Evolutionary conservation across 108 stramenopile genomes (phyloP), one percentile per base, ranked within the genome.

Genomic region (Tribonema minus): DNA sequence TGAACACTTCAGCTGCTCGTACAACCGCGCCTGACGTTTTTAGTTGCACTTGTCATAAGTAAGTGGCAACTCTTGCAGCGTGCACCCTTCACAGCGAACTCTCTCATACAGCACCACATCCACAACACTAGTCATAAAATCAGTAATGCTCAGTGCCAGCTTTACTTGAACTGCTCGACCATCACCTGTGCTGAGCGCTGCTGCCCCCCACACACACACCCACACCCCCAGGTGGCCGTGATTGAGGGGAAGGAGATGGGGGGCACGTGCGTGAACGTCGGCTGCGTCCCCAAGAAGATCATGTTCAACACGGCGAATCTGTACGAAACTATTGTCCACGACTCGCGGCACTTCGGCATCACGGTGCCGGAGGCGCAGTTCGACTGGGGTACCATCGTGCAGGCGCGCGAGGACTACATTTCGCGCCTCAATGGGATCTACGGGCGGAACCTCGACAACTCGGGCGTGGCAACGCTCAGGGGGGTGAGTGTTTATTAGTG

Each of bases 181-280:
- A n/a, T n/a, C n/a, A n/a, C n/a, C n/a, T n/a, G n/a, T n/a, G n/a
- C n/a, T n/a, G n/a, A n/a, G n/a, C n/a, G n/a, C n/a, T n/a, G n/a
- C n/a, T n/a, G n/a, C n/a, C n/a, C n/a, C n/a, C n/a, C n/a, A n/a
- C n/a, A n/a, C n/a, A n/a, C n/a, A n/a, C n/a, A n/a, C n/a, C n/a
- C n/a, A n/a, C n/a, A n/a, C n/a, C n/a, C n/a, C n/a, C 71, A 72
- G 72, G 94, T 95, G 5, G 94, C 84, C 0, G 81, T 97, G n/a
- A 74, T 95, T 33, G 94, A 97, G 86, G 72, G 75, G 39, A 89
- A 86, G 3, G 72, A 86, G 30, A 68, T 94, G 69, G 96, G 96
- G 4, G 94, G 96, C 33, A 97, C 96, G 30, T 97, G 96, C 71
- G 96, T 97, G 71, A 97, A 97, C 83, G 94, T 97, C 0, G 96